Evolutionary conservation across 2,329 filamentous ascomycete species (phyloP).

Genomic region (Incumbomyces lentus): DNA sequence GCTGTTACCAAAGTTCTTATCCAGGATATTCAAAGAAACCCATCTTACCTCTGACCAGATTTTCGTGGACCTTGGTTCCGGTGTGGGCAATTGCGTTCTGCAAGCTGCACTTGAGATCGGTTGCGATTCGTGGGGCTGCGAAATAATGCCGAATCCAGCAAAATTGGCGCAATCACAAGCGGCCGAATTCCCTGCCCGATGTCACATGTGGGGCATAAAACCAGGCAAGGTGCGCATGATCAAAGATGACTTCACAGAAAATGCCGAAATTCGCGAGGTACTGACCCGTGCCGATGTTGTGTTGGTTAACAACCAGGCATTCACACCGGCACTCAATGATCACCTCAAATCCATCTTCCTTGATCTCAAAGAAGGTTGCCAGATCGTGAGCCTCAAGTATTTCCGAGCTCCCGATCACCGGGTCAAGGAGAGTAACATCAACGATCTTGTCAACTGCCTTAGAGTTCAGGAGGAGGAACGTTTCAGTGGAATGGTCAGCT

Average conservation of each 20-base stretch:
- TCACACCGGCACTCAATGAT: conserved; percentile 78
- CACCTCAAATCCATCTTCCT: conserved; percentile 79
- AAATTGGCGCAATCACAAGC: conserved; percentile 70
- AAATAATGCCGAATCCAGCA: conserved; percentile 88
- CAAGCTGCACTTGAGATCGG: conserved; percentile 89
- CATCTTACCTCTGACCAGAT: conserved; percentile 71
- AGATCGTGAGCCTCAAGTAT: conserved; percentile 82
- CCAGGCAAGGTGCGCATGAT: conserved; percentile 72
- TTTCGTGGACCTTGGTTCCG: conserved; percentile 90
- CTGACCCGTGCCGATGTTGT: conserved; percentile 86
- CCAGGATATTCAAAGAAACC: conserved; percentile 68
- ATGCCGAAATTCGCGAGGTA: conserved; percentile 57
- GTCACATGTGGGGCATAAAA: conserved; percentile 76
- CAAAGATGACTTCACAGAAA: conserved; percentile 72
- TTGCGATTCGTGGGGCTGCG: conserved; percentile 90
- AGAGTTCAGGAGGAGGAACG: conserved; percentile 65
- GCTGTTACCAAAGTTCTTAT: conserved; percentile 73
- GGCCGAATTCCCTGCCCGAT: conserved; percentile 73
- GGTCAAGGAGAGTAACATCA: conserved; percentile 61
- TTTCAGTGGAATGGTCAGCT: conserved; percentile 66
- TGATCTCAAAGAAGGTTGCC: conserved; percentile 81
- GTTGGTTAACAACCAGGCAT: conserved; percentile 95
- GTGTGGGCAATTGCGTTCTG: conserved; percentile 89
- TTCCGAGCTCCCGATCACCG: conserved; percentile 76
- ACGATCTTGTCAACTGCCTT: conserved; percentile 72